These are phyloP conservation scores for Microdochium paspali DNA, from an alignment of 2,329 filamentous ascomycete species.

Conservation along the genomic window DNA sequence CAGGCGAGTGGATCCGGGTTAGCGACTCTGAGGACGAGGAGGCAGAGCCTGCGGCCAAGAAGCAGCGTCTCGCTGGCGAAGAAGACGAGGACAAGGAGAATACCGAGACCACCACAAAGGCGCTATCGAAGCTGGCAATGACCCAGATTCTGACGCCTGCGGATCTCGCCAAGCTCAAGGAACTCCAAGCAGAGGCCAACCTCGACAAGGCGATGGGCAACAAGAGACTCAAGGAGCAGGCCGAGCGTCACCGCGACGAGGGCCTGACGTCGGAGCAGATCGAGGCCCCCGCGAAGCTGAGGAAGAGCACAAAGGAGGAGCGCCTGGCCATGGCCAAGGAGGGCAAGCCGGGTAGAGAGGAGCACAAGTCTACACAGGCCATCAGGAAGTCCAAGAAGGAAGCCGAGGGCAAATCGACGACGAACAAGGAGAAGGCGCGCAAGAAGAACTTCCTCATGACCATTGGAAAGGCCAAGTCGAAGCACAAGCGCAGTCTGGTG, in stretches of 20 bases:
- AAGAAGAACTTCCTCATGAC: slow-evolving; percentile 99
- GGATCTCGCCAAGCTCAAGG: slow-evolving; percentile 87
- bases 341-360: slow-evolving; percentile 65
- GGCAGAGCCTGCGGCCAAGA: slow-evolving; percentile 59
- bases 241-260: slow-evolving; percentile 68
- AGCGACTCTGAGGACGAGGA: slow-evolving; percentile 76
- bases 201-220: slow-evolving; percentile 54
- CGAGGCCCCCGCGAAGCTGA: slow-evolving; percentile 71
- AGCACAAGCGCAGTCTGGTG: slow-evolving; percentile 88
- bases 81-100: slow-evolving; percentile 32
- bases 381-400: slow-evolving; percentile 81
- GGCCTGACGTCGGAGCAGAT: slow-evolving; percentile 86
- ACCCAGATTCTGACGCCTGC: slow-evolving; percentile 91
- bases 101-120: slow-evolving; percentile 28
- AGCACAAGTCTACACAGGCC: slow-evolving; percentile 81
- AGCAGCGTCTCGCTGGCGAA: slow-evolving; percentile 41
- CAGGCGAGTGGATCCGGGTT: slow-evolving; percentile 90
- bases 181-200: slow-evolving; percentile 67
- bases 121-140: slow-evolving; percentile 70
- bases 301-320: slow-evolving; percentile 85
- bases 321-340: slow-evolving; percentile 74
- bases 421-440: slow-evolving; percentile 91
- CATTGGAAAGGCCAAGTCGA: slow-evolving; percentile 86
- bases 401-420: slow-evolving; percentile 85
- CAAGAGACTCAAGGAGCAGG: slow-evolving; percentile 38